Evolutionary conservation across 2,329 filamentous ascomycete genomes (phyloP).

Genomic region (Colletotrichum costaricense): DNA sequence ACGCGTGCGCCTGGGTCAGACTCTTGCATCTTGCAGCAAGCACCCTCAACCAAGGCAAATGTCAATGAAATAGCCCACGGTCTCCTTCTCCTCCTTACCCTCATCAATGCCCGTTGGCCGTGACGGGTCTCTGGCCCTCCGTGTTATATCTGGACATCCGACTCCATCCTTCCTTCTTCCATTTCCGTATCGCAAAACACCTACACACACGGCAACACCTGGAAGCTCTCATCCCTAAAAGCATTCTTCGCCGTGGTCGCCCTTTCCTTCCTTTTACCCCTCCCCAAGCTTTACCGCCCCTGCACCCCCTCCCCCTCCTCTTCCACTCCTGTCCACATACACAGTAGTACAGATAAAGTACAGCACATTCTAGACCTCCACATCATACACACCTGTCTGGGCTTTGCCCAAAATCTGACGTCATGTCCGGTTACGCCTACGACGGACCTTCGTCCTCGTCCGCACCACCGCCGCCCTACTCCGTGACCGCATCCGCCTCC

Average conservation of each 20-base stretch:
- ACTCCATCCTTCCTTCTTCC: not conserved
- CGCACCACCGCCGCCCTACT: slow-evolving; percentile 33
- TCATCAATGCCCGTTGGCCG: not conserved
- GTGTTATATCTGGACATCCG: not conserved
- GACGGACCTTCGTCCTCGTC: slow-evolving; percentile 27
- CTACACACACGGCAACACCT: not conserved
- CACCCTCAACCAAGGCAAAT: slow-evolving; percentile 6
- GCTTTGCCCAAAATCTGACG: slow-evolving; percentile 8
- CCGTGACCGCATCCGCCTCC: slow-evolving; percentile 27
- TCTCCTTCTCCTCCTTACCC: not conserved
- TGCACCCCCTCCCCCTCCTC: not conserved
- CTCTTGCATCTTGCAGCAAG: not conserved
- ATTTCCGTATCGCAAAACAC: not conserved
- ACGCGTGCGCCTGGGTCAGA: slow-evolving; percentile 7
- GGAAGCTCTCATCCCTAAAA: not conserved
- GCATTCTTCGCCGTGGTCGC: not conserved
- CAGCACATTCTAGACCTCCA: not conserved
- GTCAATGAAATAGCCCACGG: not conserved
- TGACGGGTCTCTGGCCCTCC: not conserved
- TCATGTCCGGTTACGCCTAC: slow-evolving; percentile 25
- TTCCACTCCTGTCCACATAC: not conserved
- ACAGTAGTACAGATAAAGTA: not conserved
- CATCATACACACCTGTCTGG: not conserved
- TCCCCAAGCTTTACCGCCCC: not conserved
- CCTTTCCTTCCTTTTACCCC: not conserved